Evolutionary conservation across 2,329 filamentous ascomycete genomes (phyloP).

Genomic region (Pseudomassariella vexata): DNA sequence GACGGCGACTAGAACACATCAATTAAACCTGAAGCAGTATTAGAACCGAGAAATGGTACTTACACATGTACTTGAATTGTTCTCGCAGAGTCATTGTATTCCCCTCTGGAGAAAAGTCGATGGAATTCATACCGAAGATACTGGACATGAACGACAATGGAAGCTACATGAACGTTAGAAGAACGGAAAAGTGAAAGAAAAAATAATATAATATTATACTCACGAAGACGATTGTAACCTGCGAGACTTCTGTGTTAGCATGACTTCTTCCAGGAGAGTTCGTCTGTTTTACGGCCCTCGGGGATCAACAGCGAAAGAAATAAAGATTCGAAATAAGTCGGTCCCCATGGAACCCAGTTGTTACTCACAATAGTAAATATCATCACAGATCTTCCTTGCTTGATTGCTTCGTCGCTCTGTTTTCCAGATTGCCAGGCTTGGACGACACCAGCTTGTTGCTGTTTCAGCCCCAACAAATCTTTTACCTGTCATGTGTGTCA

Average conservation of each 20-base stretch:
- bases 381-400: slow-evolving; percentile 37
- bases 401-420: slow-evolving; percentile 31
- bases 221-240: slow-evolving; percentile 42
- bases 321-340: too few species aligned
- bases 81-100: slow-evolving; percentile 9
- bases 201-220: too few species aligned
- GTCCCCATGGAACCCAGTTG: too few species aligned
- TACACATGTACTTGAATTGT: slow-evolving; percentile 18
- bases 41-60: slow-evolving; percentile 5
- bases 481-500: too few species aligned
- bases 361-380: slow-evolving; percentile 39
- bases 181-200: too few species aligned
- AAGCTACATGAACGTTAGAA: slow-evolving; percentile 16
- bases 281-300: too few species aligned
- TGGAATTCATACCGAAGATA: slow-evolving; percentile 35
- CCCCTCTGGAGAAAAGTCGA: too few species aligned
- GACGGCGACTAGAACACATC: slow-evolving; percentile 14
- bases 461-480: slow-evolving; percentile 35
- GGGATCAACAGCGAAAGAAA: too few species aligned
- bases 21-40: background rate
- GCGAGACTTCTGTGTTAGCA: too few species aligned
- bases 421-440: slow-evolving; percentile 34
- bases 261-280: too few species aligned
- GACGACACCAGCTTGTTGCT: slow-evolving; percentile 40
- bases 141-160: slow-evolving; percentile 31